Base-by-base conservation (phyloP, 2,329 filamentous ascomycete species). In the Aspergillus novoparasiticus region DNA sequence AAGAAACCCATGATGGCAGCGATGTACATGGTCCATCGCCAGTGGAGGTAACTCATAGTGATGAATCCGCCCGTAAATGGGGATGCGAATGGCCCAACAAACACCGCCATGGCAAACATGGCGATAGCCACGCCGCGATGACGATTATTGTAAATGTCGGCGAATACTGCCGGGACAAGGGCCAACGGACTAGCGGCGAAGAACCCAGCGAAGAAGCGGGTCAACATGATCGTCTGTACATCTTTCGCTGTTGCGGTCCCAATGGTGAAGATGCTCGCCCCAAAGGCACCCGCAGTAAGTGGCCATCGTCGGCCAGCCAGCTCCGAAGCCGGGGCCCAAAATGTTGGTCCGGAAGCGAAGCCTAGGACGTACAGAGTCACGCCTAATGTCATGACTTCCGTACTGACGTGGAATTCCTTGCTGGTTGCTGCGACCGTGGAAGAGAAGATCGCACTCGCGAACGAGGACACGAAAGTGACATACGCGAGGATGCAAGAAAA, bases 361-460 rank as follows among this genome's bases (percentile, higher is more conserved):
- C 84, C 81, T 39, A 83, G 76, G 0, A 85, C 75, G 48, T 84
- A 81, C 2, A 85, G 68, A 0, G 80, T 80, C 0, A 83, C 79
- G 2, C 82, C 83, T 8, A 84, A 73, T 0, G 75, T 78, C 0
- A 78, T 71, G 4, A 83, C 78, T 64, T 83, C 77, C 0, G 64
- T 72, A 32, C 79, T 78, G 10, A 84, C 78, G 19, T 79, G 64
- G 65, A 84, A 85, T 6, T 84, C 70, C 4, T 60, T 54, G 12
- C 85, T 83, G 14, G 92, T 82, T 11, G 79, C 69, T 6, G 66
- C 64, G 0, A 88, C 89, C 2, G 89, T 88, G 19, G 87, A 80
- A 1, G 89, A 91, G 79, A 91, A 92, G 70, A 92, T 89, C 73
- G 86, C 89, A 8, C 75, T 78, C 0, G 80, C 80, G 60, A 86